These are phyloP conservation scores for Metarhizium humberi DNA, from an alignment of 2,329 filamentous ascomycete species.

Conservation along the genomic window DNA sequence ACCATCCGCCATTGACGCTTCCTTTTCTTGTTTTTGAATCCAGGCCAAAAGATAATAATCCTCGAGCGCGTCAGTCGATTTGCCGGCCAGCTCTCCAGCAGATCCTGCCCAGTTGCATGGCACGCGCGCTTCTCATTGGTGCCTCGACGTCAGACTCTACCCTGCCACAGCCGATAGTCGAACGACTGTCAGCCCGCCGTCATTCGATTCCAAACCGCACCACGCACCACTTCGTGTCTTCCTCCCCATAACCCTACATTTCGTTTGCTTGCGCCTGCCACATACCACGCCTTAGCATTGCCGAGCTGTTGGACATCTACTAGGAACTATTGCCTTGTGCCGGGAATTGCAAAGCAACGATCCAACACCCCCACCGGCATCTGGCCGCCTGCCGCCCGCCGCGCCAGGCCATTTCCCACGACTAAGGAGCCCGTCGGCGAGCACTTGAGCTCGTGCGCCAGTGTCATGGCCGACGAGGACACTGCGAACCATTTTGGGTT, in stretches of 20 bases:
- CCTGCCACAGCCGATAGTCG: slow-evolving; percentile 4
- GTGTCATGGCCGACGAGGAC: slow-evolving; percentile 31
- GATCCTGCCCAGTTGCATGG: slow-evolving; percentile 1
- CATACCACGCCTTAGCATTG: neutral
- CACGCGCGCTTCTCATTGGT: slow-evolving; percentile 2
- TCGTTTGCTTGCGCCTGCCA: slow-evolving; percentile 3
- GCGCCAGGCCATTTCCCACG: neutral
- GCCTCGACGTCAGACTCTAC: slow-evolving; percentile 2
- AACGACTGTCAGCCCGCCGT: slow-evolving; percentile 5
- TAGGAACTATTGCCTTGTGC: neutral
- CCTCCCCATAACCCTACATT: neutral
- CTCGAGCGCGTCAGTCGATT: slow-evolving; percentile 2
- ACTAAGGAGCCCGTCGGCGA: neutral
- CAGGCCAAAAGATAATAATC: neutral
- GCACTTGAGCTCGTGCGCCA: slow-evolving; percentile 7
- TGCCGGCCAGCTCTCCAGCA: slow-evolving; percentile 2
- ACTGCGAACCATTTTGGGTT: slow-evolving; percentile 32
- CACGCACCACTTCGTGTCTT: slow-evolving; percentile 1
- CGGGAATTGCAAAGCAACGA: slow-evolving; percentile 1
- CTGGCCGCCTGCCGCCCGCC: neutral
- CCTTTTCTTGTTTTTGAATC: neutral
- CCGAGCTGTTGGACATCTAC: slow-evolving; percentile 1
- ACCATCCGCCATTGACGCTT: neutral
- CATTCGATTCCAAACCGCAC: slow-evolving; percentile 7
- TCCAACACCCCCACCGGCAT: neutral